These are phyloP conservation scores for Vigna angularis DNA, from an alignment of 306 rosid genomes.

Conservation along the genomic window DNA sequence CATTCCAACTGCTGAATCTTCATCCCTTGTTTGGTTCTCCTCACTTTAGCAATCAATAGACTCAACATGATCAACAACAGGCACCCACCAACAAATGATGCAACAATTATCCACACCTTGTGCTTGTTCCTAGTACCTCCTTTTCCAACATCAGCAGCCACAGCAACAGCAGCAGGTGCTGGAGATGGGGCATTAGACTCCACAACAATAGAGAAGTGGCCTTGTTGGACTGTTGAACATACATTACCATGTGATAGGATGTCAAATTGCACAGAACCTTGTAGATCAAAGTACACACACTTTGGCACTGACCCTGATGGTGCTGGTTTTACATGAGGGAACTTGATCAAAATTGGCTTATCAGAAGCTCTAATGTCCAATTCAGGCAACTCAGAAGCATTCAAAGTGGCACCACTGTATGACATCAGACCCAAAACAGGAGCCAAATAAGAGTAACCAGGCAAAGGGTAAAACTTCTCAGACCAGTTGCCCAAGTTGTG, in stretches of 20 bases:
- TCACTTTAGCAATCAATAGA: conserved; percentile 43
- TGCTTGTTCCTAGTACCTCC: conserved; percentile 34
- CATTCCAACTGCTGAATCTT: conserved; percentile 61
- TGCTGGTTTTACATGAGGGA: conserved; percentile 44
- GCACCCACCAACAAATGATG: conserved; percentile 49
- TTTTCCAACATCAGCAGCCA: conserved; percentile 9
- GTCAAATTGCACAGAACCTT: conserved; percentile 71
- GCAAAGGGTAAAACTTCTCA: conserved; percentile 64
- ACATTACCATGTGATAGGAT: conserved; percentile 51
- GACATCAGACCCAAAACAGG: conserved; percentile 69
- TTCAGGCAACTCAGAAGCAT: conserved; percentile 61
- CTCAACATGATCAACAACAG: conserved; percentile 41
- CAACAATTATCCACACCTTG: conserved; percentile 53
- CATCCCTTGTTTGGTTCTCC: conserved; percentile 34
- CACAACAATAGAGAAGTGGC: conserved; percentile 64
- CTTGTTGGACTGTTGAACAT: conserved; percentile 60
- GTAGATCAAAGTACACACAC: conserved; percentile 64
- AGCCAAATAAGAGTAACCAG: conserved; percentile 63
- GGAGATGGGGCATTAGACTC: conserved; percentile 61
- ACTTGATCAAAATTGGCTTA: conserved; percentile 58
- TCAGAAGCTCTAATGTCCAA: conserved; percentile 60
- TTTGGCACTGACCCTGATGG: conserved; percentile 47
- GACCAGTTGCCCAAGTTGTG: conserved; percentile 73
- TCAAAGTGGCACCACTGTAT: conserved; percentile 56
- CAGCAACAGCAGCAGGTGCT: conserved; percentile 47